phyloP scores from a whole-genome alignment of 352 stramenopile genomes.

The Phytophthora tentaculata region DNA sequence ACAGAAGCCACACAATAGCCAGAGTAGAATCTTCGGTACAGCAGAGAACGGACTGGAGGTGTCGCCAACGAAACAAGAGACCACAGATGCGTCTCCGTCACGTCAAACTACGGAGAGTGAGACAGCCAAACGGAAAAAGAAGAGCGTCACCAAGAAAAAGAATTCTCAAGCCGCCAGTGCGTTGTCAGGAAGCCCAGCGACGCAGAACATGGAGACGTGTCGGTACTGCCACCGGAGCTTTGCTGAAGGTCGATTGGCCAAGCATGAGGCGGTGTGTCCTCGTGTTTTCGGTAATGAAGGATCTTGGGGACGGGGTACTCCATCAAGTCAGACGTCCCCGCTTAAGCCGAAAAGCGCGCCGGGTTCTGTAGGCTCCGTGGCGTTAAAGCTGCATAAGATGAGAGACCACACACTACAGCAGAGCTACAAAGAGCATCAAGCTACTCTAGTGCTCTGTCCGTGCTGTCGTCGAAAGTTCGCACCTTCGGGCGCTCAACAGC shows the following conservation, averaged over 20 bases:
- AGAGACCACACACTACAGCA: constrained; percentile 69
- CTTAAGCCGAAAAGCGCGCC: constrained; percentile 17
- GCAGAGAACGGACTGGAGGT: constrained; percentile 4
- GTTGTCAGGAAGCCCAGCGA: constrained; percentile 4
- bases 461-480: constrained; percentile 85
- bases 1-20: constrained; percentile 12
- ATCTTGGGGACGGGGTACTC: constrained; percentile 67
- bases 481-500: constrained; percentile 79
- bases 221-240: constrained; percentile 82
- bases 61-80: constrained; percentile 5
- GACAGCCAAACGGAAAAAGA: constrained; percentile 17
- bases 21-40: constrained; percentile 7
- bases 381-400: constrained; percentile 38
- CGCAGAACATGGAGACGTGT: constrained; percentile 65
- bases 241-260: constrained; percentile 76
- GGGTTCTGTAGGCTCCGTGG: constrained; percentile 16
- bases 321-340: constrained; percentile 19
- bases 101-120: background rate
- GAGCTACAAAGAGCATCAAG: constrained; percentile 82
- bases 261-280: constrained; percentile 84
- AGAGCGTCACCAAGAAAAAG: constrained; percentile 20
- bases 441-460: constrained; percentile 80
- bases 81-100: constrained; percentile 3
- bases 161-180: constrained; percentile 17
- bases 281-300: constrained; percentile 81